phyloP scores from a whole-genome alignment of 2,329 filamentous ascomycete genomes.

The Rhinocladiella mackenziei region DNA sequence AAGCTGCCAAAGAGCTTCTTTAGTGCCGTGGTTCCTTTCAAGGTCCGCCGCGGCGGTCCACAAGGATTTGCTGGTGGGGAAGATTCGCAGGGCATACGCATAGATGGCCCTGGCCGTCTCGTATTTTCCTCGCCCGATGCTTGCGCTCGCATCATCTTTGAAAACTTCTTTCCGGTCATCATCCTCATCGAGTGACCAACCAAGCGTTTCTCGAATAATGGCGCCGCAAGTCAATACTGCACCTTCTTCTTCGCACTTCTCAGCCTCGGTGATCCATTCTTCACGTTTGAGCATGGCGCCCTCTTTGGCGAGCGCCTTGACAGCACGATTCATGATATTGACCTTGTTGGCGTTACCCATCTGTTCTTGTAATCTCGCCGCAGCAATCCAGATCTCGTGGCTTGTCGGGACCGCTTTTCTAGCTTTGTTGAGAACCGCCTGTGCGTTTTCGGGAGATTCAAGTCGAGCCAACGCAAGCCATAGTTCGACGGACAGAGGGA shows the following conservation, averaged over 20 bases:
- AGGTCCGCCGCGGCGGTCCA: slow-evolving; percentile 90
- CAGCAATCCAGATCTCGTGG: slow-evolving; percentile 94
- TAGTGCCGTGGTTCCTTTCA: slow-evolving; percentile 82
- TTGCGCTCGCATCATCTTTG: slow-evolving; percentile 85
- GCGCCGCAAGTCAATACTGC: slow-evolving; percentile 79
- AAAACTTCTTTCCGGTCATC: slow-evolving; percentile 94
- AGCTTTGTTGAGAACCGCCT: slow-evolving; percentile 91
- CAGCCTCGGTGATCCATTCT: slow-evolving; percentile 93
- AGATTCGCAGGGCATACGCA: slow-evolving; percentile 82
- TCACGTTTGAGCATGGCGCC: slow-evolving; percentile 96
- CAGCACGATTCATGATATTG: slow-evolving; percentile 91
- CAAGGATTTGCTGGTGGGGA: slow-evolving; percentile 78
- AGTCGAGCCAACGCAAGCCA: slow-evolving; percentile 92
- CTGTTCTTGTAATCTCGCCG: slow-evolving; percentile 81
- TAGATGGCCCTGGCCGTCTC: slow-evolving; percentile 93
- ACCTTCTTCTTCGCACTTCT: slow-evolving; percentile 90
- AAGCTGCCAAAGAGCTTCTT: slow-evolving; percentile 75
- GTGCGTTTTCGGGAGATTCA: slow-evolving; percentile 84
- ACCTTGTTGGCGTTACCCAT: slow-evolving; percentile 76
- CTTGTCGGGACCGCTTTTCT: slow-evolving; percentile 91
- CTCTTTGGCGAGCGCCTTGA: slow-evolving; percentile 82
- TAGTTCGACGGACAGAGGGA: slow-evolving; percentile 86
- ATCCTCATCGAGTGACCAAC: slow-evolving; percentile 89
- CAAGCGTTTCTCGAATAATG: slow-evolving; percentile 88
- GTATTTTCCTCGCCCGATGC: slow-evolving; percentile 75